A percentile compares a stretch with the other conserved stretches of the same genome.
Conservation (phyloP, 495 filamentous ascomycete genomes). For the Aspergillus kassunensis region DNA sequence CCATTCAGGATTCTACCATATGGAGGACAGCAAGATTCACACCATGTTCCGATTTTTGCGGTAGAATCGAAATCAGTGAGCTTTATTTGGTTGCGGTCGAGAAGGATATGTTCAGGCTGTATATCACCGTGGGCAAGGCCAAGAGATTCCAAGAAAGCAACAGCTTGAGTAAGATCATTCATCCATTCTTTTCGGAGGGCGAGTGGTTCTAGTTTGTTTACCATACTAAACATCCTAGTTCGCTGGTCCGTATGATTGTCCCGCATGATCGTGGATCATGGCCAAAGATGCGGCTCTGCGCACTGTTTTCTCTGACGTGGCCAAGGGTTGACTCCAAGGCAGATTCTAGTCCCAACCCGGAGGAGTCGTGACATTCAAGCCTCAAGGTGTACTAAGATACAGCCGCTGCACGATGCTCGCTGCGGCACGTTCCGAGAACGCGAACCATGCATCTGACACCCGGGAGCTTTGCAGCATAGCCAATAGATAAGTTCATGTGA, state of each 20-base stretch:
- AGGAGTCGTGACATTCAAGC: too few relatives aligned
- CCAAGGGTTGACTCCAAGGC: too few relatives aligned
- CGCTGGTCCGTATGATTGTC: constrained; percentile 22
- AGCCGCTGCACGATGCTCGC: too few relatives aligned
- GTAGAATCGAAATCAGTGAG: constrained; percentile 29
- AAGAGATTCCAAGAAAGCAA: constrained; percentile 37
- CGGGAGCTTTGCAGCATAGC: too few relatives aligned
- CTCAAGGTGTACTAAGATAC: too few relatives aligned
- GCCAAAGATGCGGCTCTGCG: too few relatives aligned
- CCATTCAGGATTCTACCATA: constrained; percentile 26
- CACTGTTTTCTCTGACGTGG: too few relatives aligned
- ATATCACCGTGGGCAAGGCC: constrained; percentile 34
- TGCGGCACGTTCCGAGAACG: too few relatives aligned
- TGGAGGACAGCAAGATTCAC: constrained; percentile 25
- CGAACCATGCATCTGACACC: too few relatives aligned
- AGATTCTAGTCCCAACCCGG: too few relatives aligned
- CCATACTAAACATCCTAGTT: constrained; percentile 25
- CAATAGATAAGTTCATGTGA: too few relatives aligned
- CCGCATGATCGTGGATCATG: too few relatives aligned
- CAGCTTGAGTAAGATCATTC: constrained; percentile 36
- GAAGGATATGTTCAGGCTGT: constrained; percentile 29
- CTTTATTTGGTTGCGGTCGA: constrained; percentile 26
- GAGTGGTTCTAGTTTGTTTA: constrained; percentile 30
- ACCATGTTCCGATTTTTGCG: constrained; percentile 24
- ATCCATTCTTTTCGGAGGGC: constrained; percentile 34